These are phyloP conservation scores for Xylaria sp. DNA, from an alignment of 2,329 filamentous ascomycete genomes.

Conservation along the genomic window DNA sequence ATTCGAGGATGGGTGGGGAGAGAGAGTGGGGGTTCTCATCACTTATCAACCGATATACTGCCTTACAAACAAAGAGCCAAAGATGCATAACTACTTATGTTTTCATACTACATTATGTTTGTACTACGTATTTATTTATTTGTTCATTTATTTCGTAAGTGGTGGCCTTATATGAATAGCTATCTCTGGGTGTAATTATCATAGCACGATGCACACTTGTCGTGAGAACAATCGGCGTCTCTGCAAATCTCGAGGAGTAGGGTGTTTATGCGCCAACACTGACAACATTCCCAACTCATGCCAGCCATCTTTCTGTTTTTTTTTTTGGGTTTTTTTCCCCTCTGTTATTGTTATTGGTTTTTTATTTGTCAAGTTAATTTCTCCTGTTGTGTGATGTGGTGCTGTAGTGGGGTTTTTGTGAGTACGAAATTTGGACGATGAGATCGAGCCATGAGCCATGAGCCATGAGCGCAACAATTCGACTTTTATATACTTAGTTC, in stretches of 20 bases:
- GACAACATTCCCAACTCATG: constrained; percentile 8
- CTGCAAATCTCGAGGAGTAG: constrained; percentile 1
- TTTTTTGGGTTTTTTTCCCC: neutral
- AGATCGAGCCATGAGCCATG: no score
- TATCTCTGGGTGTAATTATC: neutral
- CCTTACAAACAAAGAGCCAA: no score
- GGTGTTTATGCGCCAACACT: neutral
- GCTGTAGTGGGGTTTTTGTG: no score
- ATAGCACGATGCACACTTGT: neutral
- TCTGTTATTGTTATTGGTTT: neutral
- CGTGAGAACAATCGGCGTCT: neutral
- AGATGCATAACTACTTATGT: no score
- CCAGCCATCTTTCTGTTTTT: constrained; percentile 16
- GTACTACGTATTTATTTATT: no score
- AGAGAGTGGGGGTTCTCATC: neutral
- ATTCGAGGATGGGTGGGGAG: neutral
- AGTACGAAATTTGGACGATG: no score
- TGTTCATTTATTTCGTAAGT: no score
- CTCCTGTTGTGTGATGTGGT: no score
- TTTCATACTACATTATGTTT: no score
- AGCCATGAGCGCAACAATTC: no score
- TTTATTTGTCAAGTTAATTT: no score
- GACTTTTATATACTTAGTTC: neutral
- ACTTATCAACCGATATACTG: neutral
- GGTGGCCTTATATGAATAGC: no score